These are phyloP conservation scores for Botryotinia calthae DNA, from an alignment of 2,329 filamentous ascomycete genomes.

Conservation along the genomic window DNA sequence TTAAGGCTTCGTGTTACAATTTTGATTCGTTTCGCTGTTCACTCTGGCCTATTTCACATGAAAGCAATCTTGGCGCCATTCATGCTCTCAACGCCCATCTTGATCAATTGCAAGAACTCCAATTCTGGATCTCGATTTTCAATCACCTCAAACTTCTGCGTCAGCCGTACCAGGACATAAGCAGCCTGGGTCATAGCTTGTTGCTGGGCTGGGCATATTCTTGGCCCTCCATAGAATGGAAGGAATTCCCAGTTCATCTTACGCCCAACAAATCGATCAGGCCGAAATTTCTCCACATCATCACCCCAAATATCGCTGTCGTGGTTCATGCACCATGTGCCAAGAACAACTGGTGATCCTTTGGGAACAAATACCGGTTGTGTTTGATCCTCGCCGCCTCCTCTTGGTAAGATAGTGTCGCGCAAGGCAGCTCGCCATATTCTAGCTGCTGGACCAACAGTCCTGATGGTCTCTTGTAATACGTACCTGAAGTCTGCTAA, in stretches of 20 bases:
- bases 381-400: conserved; percentile 35
- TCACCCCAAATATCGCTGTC: conserved; percentile 62
- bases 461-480: conserved; percentile 50
- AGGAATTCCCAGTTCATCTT: conserved; percentile 70
- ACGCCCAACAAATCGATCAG: conserved; percentile 68
- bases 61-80: conserved; percentile 1
- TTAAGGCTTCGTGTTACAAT: neutral
- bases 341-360: conserved; percentile 29
- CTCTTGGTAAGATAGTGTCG: conserved; percentile 34
- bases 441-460: neutral
- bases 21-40: too few species aligned
- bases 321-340: conserved; percentile 31
- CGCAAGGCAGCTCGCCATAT: conserved; percentile 25
- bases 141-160: conserved; percentile 9
- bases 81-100: conserved; percentile 9
- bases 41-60: neutral
- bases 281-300: conserved; percentile 67
- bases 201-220: conserved; percentile 49
- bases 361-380: conserved; percentile 31
- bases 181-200: conserved; percentile 20
- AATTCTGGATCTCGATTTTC: conserved; percentile 21
- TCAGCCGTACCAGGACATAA: conserved; percentile 20
- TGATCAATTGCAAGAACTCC: conserved; percentile 13
- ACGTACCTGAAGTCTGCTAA: conserved; percentile 55
- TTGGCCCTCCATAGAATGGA: conserved; percentile 67